Evolutionary conservation across 2,329 filamentous ascomycete species (phyloP).

Genomic region (Cercospora sp.): DNA sequence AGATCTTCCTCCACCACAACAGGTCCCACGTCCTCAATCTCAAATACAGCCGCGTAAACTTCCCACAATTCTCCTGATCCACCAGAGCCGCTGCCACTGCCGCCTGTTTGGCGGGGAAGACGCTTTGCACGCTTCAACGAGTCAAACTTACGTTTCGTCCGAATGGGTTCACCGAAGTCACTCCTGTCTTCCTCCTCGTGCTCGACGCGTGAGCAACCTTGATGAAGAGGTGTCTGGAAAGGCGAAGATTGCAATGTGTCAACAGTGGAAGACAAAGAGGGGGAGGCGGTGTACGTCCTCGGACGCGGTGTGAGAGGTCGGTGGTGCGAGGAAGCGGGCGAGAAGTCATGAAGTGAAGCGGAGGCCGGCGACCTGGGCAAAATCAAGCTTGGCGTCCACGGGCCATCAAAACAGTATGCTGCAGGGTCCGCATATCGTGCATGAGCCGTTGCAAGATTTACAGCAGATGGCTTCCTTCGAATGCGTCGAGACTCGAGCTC

Average conservation of each 20-base stretch:
- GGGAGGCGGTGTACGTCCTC: constrained; percentile 26
- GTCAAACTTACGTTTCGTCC: constrained; percentile 37
- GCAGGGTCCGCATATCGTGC: constrained; percentile 8
- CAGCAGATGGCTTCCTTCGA: constrained; percentile 22
- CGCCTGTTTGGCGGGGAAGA: constrained; percentile 29
- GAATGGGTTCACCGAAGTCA: constrained; percentile 20
- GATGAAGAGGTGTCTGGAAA: constrained; percentile 26
- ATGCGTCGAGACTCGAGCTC: constrained; percentile 22
- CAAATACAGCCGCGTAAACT: constrained; percentile 36
- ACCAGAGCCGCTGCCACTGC: constrained; percentile 13
- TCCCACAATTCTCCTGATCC: constrained; percentile 31
- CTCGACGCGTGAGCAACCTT: constrained; percentile 14
- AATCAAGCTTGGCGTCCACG: constrained; percentile 19
- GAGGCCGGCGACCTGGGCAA: constrained; percentile 19
- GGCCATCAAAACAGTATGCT: constrained; percentile 1
- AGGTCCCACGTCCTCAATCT: constrained; percentile 12
- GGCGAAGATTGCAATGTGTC: constrained; percentile 32
- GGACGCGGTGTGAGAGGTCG: constrained; percentile 24
- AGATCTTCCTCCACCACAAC: background rate
- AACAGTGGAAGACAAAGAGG: constrained; percentile 30
- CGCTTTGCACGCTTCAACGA: constrained; percentile 34
- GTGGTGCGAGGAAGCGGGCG: constrained; percentile 14
- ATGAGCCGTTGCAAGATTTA: constrained; percentile 20
- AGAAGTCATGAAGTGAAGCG: constrained; percentile 3
- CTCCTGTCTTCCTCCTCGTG: constrained; percentile 10